Base-by-base conservation (phyloP, 2,329 filamentous ascomycete genomes). In the Aspergillus fumigatiaffinis region DNA sequence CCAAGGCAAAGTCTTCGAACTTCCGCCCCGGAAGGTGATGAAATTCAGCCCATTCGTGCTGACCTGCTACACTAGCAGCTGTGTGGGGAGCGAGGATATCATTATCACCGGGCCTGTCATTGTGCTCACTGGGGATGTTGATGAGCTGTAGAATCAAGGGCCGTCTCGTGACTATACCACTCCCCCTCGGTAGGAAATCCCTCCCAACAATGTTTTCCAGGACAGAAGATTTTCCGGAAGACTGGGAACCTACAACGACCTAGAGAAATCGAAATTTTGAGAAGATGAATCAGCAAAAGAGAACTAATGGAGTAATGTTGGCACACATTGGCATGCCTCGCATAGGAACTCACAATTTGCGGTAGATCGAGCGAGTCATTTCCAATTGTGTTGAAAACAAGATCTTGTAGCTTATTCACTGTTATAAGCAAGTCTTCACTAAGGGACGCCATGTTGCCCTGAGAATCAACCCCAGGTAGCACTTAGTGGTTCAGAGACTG, bases 301-400 rank as follows among this genome's bases (percentile, higher is more conserved):
- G 7, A 26, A 17, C 21, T 21, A 21, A 25, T 17, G 7, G 9
- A 20, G 28, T 20, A 17, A 54, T 44, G 17, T 17, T 44, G 41
- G 32, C 20, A 14, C 20, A 21, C 5, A 3, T 21, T 26, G 12
- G 42, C 8, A 6, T 8, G 29, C 9, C 9, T n/a, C 14, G 4
- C 25, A 38, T 28, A 51, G 17, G 38, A 20, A 80, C 87, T 72
- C 87, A 97, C 94, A 83, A 99, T 99, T 80, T 99, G 94, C 58
- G 94, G 94, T 57, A 99, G 82, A 78, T 99, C 94, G 60, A 99
- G 84, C 53, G 93, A 97, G 77, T 99, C 94, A 81, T 92, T 97
- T 77, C 94, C 94, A 76, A 99, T 99, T 66, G 94, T 99, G 80
- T 99, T 99, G 82, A 99, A 99, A 71, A 99, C 94, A 72, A 99